These are phyloP conservation scores for Vanrija humicola DNA, from an alignment of 1,284 basidiomycete species.

Conservation along the genomic window DNA sequence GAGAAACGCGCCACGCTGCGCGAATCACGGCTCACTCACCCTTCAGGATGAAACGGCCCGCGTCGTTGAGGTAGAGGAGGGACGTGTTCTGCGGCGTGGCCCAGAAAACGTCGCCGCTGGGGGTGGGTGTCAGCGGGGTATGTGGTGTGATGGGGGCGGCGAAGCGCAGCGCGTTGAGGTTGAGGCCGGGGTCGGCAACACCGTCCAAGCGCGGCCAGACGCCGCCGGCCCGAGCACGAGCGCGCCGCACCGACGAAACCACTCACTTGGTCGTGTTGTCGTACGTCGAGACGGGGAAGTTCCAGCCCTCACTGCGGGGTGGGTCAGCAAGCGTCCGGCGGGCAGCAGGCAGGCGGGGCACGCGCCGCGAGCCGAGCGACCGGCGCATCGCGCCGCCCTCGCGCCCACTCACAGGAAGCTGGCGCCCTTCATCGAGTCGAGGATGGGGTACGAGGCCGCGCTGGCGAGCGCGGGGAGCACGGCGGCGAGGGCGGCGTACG, in stretches of 20 bases:
- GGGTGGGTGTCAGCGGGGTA: no score
- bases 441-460: constrained; percentile 12
- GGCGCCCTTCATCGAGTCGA: constrained; percentile 19
- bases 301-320: constrained; percentile 25
- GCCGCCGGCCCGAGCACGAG: background rate
- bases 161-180: background rate
- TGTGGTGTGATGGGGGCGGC: background rate
- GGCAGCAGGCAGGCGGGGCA: no score
- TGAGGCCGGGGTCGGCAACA: no score
- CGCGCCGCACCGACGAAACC: no score
- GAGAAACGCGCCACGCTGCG: constrained; percentile 16
- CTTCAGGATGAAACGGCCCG: constrained; percentile 72
- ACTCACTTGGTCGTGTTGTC: constrained; percentile 47
- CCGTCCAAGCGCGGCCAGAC: no score
- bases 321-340: background rate
- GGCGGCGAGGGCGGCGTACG: background rate
- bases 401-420: constrained; percentile 13
- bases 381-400: background rate
- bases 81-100: constrained; percentile 40
- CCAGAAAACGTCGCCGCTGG: constrained; percentile 59
- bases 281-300: constrained; percentile 22
- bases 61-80: constrained; percentile 57
- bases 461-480: constrained; percentile 3
- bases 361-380: background rate
- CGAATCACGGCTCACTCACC: constrained; percentile 56